Evolutionary conservation across 2,329 filamentous ascomycete species (phyloP).

Genomic region (Arthroderma sp.): DNA sequence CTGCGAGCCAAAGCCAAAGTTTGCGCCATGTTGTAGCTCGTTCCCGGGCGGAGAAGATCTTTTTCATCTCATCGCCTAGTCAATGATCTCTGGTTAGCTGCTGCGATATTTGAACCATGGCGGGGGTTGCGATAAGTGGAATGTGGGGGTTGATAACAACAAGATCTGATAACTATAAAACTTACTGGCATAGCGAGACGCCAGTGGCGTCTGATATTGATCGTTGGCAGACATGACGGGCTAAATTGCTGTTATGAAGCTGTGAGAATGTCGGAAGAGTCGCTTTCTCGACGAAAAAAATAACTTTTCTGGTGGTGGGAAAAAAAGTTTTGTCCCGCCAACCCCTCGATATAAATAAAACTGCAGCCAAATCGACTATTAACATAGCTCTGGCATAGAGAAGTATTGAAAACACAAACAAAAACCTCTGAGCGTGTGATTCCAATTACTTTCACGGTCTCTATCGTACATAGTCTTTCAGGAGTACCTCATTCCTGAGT

Average conservation of each 20-base stretch:
- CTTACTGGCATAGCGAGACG: slow-evolving; percentile 56
- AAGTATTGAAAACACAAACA: background rate
- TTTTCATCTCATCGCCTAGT: slow-evolving; percentile 50
- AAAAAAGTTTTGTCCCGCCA: background rate
- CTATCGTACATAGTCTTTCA: background rate
- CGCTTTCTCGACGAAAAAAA: background rate
- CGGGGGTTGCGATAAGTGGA: background rate
- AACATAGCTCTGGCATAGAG: background rate
- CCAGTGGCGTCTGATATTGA: slow-evolving; percentile 56
- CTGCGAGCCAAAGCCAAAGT: slow-evolving; percentile 75
- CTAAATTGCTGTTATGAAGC: background rate
- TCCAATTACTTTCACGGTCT: background rate
- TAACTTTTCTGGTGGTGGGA: background rate
- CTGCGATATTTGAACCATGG: background rate
- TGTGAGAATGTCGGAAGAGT: background rate
- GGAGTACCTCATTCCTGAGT: background rate
- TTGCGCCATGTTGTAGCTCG: slow-evolving; percentile 69
- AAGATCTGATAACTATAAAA: background rate
- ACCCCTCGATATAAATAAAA: background rate
- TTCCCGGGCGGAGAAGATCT: slow-evolving; percentile 65
- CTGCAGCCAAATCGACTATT: background rate
- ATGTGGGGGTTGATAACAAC: background rate
- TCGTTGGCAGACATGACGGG: slow-evolving; percentile 35
- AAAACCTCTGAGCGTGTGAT: background rate
- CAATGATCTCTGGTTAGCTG: background rate